Evolutionary conservation across 2,329 filamentous ascomycete genomes (phyloP).

Genomic region (Pleoardoris graminearum): DNA sequence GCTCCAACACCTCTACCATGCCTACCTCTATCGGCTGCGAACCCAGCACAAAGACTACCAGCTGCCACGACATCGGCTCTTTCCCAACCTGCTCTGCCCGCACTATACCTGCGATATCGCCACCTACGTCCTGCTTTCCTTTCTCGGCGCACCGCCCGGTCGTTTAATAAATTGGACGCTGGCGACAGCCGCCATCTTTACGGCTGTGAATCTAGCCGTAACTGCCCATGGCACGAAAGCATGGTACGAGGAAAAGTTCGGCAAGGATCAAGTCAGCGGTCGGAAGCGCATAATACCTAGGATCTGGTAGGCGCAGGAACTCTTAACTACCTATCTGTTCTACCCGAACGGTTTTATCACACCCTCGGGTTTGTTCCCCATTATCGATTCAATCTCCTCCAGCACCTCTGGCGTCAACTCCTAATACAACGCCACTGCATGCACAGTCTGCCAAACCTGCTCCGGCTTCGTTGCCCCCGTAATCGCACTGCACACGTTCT

Average conservation of each 20-base stretch:
- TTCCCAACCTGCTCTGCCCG: conserved; percentile 74
- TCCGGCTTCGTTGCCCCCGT: conserved; percentile 36
- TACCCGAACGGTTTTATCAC: conserved; percentile 32
- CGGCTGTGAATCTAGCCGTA: conserved; percentile 75
- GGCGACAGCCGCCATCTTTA: conserved; percentile 70
- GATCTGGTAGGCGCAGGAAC: conserved; percentile 30
- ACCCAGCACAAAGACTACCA: conserved; percentile 67
- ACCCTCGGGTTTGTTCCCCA: conserved; percentile 39
- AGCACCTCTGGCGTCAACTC: conserved; percentile 50
- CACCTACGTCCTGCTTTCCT: conserved; percentile 77
- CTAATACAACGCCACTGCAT: conserved; percentile 49
- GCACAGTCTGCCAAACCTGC: conserved; percentile 44
- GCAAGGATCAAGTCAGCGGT: conserved; percentile 31
- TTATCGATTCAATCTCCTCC: conserved; percentile 46
- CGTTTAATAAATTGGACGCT: conserved; percentile 72
- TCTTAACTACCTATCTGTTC: conserved; percentile 1
- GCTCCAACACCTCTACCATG: conserved; percentile 68
- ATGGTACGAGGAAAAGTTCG: conserved; percentile 51
- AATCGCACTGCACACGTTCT: conserved; percentile 34
- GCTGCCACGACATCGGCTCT: conserved; percentile 73
- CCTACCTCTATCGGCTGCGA: conserved; percentile 50
- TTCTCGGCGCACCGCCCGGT: conserved; percentile 72
- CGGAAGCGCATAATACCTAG: conserved; percentile 39
- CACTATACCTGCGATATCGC: conserved; percentile 90
- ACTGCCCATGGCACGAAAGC: conserved; percentile 76